Conservation (phyloP, 768 basidiomycete species). For the Phylloporus sp. region DNA sequence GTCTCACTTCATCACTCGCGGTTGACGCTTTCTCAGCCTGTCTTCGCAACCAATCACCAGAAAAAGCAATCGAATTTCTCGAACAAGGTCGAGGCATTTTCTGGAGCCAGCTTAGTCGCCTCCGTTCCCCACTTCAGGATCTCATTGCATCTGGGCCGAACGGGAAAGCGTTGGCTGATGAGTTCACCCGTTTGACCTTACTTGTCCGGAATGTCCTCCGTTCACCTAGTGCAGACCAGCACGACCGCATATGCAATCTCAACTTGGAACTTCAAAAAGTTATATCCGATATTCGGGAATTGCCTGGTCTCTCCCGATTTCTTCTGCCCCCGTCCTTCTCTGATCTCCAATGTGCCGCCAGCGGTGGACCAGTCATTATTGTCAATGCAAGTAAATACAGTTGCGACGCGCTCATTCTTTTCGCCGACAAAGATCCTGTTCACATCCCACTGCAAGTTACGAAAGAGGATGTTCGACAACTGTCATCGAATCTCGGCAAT, state of each 20-base stretch:
- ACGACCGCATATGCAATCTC: background rate
- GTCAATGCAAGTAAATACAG: too few relatives aligned
- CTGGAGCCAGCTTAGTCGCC: background rate
- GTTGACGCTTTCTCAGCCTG: slow-evolving; percentile 9
- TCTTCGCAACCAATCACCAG: slow-evolving; percentile 9
- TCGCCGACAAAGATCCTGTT: background rate
- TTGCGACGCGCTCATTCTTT: slow-evolving; percentile 27
- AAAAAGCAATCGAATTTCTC: slow-evolving; percentile 28
- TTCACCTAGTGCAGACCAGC: background rate
- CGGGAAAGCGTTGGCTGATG: background rate
- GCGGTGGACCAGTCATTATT: too few relatives aligned
- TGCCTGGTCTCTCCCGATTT: too few relatives aligned
- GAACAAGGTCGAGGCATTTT: too few relatives aligned
- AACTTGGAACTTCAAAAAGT: too few relatives aligned
- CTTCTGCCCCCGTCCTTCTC: too few relatives aligned
- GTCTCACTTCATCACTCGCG: slow-evolving; percentile 1
- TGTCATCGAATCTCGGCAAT: background rate
- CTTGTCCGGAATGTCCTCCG: background rate
- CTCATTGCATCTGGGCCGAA: background rate
- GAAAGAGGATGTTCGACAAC: background rate
- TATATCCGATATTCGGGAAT: too few relatives aligned
- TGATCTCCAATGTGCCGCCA: too few relatives aligned
- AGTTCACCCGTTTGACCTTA: slow-evolving; percentile 4
- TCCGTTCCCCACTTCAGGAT: slow-evolving; percentile 1
- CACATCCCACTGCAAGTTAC: slow-evolving; percentile 1